Conservation (phyloP, 352 stramenopile species). For the Phytophthora nicotianae region DNA sequence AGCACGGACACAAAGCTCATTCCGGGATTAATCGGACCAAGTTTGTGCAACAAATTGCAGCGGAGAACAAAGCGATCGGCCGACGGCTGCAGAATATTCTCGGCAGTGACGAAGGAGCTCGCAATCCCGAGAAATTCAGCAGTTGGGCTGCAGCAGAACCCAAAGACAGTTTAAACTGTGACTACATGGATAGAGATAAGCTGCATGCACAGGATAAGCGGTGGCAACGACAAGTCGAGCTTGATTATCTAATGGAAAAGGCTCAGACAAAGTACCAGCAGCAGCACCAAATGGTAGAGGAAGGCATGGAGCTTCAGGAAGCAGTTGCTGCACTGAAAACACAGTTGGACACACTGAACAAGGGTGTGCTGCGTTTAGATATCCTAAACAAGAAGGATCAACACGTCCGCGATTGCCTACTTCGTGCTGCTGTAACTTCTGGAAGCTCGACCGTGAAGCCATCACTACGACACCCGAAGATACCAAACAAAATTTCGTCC, state of each 20-base stretch:
- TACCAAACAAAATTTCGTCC: conserved; percentile 6
- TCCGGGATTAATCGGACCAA: conserved; percentile 67
- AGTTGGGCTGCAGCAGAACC: conserved; percentile 29
- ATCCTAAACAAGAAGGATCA: conserved; percentile 65
- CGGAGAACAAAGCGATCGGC: conserved; percentile 62
- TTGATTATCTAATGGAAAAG: conserved; percentile 65
- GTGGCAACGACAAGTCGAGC: conserved; percentile 44
- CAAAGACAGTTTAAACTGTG: conserved; percentile 31
- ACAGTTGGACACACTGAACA: conserved; percentile 47
- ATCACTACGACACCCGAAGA: conserved; percentile 12
- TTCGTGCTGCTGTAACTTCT: conserved; percentile 26
- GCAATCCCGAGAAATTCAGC: conserved; percentile 22
- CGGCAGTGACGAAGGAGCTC: conserved; percentile 20
- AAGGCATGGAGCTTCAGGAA: conserved; percentile 60
- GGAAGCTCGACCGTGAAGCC: conserved; percentile 10
- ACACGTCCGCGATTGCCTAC: conserved; percentile 60
- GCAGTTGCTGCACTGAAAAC: conserved; percentile 42
- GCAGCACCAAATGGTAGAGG: conserved; percentile 54
- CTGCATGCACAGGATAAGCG: conserved; percentile 49
- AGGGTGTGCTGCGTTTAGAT: conserved; percentile 43
- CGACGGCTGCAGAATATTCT: conserved; percentile 55
- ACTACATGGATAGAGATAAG: conserved; percentile 57
- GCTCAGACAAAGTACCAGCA: conserved; percentile 66
- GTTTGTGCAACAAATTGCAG: conserved; percentile 52
- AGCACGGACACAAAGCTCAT: conserved; percentile 57